These are phyloP conservation scores for Cymbopogon flexuosus DNA, from an alignment of 202 grass and related monocot genomes.

Conservation along the genomic window DNA sequence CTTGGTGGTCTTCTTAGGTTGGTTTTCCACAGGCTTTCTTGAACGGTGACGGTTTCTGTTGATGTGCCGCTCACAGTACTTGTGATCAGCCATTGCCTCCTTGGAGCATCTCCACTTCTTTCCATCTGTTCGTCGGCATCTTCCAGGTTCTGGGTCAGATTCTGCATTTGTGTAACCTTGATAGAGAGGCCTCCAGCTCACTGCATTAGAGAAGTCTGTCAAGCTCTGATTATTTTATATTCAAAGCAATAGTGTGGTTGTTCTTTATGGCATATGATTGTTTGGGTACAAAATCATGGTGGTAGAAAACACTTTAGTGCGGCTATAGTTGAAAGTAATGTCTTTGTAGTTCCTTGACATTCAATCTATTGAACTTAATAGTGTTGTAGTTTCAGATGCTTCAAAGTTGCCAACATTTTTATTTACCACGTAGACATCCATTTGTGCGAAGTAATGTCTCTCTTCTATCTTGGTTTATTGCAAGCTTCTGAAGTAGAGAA, in stretches of 20 bases:
- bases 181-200: constrained; percentile 56
- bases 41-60: constrained; percentile 97
- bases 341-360: neutral
- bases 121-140: constrained; percentile 91
- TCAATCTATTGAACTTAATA: neutral
- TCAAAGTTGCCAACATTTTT: neutral
- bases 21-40: constrained; percentile 99
- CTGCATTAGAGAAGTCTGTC: constrained; percentile 36
- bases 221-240: constrained; percentile 10
- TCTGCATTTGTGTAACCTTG: constrained; percentile 53
- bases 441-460: neutral
- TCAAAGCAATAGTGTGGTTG: neutral
- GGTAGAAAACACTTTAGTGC: neutral
- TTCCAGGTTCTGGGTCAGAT: constrained; percentile 81
- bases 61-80: constrained; percentile 98
- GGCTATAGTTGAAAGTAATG: neutral
- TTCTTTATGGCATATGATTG: neutral
- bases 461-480: neutral
- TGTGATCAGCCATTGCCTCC: constrained; percentile 86
- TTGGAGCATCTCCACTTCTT: constrained; percentile 99
- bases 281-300: neutral
- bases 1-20: constrained; percentile 49
- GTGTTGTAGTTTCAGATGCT: neutral
- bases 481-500: neutral
- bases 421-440: neutral